Base-by-base conservation (phyloP, 805 yeast species). In the Ascoidea tarda region DNA sequence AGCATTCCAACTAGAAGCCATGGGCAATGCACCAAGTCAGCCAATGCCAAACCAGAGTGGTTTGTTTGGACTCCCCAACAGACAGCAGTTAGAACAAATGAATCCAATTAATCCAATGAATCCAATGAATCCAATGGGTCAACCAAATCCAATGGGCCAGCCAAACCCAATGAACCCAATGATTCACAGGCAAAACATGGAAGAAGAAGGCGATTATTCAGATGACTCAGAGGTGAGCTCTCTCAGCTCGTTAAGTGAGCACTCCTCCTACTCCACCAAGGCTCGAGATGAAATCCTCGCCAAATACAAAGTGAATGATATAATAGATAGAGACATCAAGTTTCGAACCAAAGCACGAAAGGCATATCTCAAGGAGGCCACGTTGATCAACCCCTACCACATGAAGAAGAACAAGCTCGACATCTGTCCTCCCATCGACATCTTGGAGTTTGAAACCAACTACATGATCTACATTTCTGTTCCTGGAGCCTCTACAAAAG, bases 401-500 rank as follows among this genome's bases (percentile, higher is more conserved):
- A 38, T 52, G 38, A 32, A 16, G 6, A 31, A 48, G 5, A 53
- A 52, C 48, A 50, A 54, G 14, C 45, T 54, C 6, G 49, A 46
- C 6, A 55, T 55, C 5, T 21, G 42, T 14, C 71, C 73, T 55
- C 62, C 71, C 32, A 60, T 65, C 33, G 62, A 62, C 51, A 69
- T 67, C 52, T 51, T 69, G 16, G 59, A 55, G 28, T 60, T 64
- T 50, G 64, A 68, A 1, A 66, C 65, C 4, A 76, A 73, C 58
- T 60, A 70, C 49, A 74, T 71, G 50, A 64, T 73, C 42, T 53
- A 56, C 38, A 16, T 56, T 12, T 38, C 53, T 16, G 28, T 56
- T 6, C 56, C 58, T 8, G 59, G 59, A 5, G 54, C 53, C n/a
- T 28, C 50, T 2, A 55, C 50, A 46, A 42, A 48, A 5, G 52